Percentiles rank a stretch among this genome's conserved stretches.
phyloP scores from a whole-genome alignment of 805 yeast genomes.

The Saccharomyces eubayanus region DNA sequence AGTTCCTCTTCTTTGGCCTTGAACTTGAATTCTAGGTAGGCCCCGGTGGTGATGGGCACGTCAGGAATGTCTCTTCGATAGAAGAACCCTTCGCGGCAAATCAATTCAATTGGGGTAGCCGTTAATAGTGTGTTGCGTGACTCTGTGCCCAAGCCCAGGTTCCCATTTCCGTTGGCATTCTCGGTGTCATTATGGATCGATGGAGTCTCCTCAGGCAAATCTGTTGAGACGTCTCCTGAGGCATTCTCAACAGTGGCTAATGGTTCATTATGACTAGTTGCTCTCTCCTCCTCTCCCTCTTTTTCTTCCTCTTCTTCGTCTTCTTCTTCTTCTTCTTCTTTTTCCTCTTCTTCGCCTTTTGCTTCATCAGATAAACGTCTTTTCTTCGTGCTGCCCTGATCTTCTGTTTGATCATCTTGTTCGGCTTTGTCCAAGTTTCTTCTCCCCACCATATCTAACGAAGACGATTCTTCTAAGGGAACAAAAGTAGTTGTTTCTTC shows the following conservation, averaged over 20 bases:
- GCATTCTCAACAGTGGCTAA: conserved; percentile 4
- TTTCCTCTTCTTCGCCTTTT: conserved; percentile 8
- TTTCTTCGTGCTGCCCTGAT: conserved; percentile 9
- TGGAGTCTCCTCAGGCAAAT: neutral
- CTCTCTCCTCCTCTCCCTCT: conserved; percentile 9
- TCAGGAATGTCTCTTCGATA: conserved; percentile 22
- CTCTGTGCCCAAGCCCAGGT: conserved; percentile 1
- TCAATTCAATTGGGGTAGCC: conserved; percentile 26
- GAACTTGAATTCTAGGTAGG: conserved; percentile 27
- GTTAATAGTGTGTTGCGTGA: conserved; percentile 11
- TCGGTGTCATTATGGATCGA: neutral
- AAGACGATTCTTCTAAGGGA: neutral
- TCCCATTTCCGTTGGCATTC: conserved; percentile 7
- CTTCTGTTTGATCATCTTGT: conserved; percentile 20
- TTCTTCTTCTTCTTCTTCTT: conserved; percentile 11
- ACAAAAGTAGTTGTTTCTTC: neutral
- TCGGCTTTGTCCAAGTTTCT: conserved; percentile 4
- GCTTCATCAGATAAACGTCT: conserved; percentile 1
- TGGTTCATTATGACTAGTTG: neutral
- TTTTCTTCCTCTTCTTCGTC: conserved; percentile 5
- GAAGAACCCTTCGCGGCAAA: conserved; percentile 28
- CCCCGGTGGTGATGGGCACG: conserved; percentile 27
- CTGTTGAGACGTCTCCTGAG: conserved; percentile 1
- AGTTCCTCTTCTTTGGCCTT: conserved; percentile 27
- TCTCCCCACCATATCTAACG: conserved; percentile 5